Evolutionary conservation across 495 filamentous ascomycete species (phyloP).

Genomic region (Daldinia bambusicola): DNA sequence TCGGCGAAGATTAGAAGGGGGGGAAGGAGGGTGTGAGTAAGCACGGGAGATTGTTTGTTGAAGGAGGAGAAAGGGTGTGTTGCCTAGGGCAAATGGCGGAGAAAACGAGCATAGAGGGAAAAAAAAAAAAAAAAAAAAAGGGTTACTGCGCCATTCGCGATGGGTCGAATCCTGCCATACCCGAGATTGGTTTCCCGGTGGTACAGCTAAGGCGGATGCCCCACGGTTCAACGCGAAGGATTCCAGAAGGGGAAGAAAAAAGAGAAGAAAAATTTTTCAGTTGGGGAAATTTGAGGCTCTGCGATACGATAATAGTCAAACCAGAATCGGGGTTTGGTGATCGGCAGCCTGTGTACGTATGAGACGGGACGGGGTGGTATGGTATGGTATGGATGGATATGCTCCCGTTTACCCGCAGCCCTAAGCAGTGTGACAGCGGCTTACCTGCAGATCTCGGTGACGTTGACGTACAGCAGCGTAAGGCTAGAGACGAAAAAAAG

Average conservation of each 20-base stretch:
- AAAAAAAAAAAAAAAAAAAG: neutral
- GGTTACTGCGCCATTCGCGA: conserved; percentile 9
- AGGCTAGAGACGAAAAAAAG: neutral
- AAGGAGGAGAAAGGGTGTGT: conserved; percentile 3
- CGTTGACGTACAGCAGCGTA: conserved; percentile 31
- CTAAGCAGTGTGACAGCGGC: conserved; percentile 22
- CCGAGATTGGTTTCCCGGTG: conserved; percentile 20
- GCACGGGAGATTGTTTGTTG: conserved; percentile 13
- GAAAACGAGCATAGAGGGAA: neutral
- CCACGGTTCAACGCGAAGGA: conserved; percentile 32
- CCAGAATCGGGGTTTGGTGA: conserved; percentile 8
- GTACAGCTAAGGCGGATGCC: conserved; percentile 2
- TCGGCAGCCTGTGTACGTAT: neutral
- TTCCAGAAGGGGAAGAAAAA: neutral
- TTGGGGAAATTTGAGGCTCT: conserved; percentile 38
- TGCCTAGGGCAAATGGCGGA: conserved; percentile 24
- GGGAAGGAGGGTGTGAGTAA: conserved; percentile 5
- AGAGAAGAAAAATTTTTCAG: conserved; percentile 15
- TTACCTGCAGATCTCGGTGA: conserved; percentile 39
- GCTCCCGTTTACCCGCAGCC: conserved; percentile 3
- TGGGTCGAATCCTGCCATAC: conserved; percentile 22
- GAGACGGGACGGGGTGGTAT: too few relatives aligned
- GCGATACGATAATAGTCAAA: conserved; percentile 22
- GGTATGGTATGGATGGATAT: neutral
- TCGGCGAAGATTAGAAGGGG: conserved; percentile 63